phyloP scores from a whole-genome alignment of 2,329 filamentous ascomycete genomes.

The Cytospora mali region DNA sequence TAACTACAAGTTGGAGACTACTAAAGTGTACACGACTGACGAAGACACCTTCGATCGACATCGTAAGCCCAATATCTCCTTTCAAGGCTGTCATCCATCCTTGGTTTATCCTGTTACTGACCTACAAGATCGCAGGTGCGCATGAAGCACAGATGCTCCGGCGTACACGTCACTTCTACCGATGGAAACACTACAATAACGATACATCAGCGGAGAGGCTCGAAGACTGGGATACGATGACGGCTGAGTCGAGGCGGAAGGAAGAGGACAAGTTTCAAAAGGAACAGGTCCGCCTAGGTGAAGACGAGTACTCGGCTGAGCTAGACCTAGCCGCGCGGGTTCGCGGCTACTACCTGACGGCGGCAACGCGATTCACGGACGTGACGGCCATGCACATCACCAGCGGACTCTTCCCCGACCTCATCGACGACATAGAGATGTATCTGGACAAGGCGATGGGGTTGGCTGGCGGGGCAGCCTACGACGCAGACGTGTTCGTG shows the following conservation, averaged over 20 bases:
- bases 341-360: slow-evolving; percentile 70
- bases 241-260: slow-evolving; percentile 48
- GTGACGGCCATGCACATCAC: slow-evolving; percentile 50
- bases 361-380: slow-evolving; percentile 67
- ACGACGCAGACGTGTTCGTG: slow-evolving; percentile 32
- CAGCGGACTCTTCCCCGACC: slow-evolving; percentile 51
- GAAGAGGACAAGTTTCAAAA: slow-evolving; percentile 47
- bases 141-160: slow-evolving; percentile 50
- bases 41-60: slow-evolving; percentile 50
- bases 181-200: slow-evolving; percentile 47
- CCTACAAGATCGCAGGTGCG: slow-evolving; percentile 25
- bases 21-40: slow-evolving; percentile 62
- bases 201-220: slow-evolving; percentile 35
- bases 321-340: slow-evolving; percentile 65
- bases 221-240: slow-evolving; percentile 49
- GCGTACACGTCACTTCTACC: slow-evolving; percentile 52
- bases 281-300: slow-evolving; percentile 51
- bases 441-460: slow-evolving; percentile 50
- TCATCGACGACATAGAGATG: slow-evolving; percentile 43
- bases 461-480: slow-evolving; percentile 35
- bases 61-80: slow-evolving; percentile 30
- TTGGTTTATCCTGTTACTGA: neutral
- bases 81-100: neutral
- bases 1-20: slow-evolving; percentile 55
- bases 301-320: slow-evolving; percentile 62